Evolutionary conservation across 2,329 filamentous ascomycete species (phyloP).

Genomic region (Fusarium torulosum): DNA sequence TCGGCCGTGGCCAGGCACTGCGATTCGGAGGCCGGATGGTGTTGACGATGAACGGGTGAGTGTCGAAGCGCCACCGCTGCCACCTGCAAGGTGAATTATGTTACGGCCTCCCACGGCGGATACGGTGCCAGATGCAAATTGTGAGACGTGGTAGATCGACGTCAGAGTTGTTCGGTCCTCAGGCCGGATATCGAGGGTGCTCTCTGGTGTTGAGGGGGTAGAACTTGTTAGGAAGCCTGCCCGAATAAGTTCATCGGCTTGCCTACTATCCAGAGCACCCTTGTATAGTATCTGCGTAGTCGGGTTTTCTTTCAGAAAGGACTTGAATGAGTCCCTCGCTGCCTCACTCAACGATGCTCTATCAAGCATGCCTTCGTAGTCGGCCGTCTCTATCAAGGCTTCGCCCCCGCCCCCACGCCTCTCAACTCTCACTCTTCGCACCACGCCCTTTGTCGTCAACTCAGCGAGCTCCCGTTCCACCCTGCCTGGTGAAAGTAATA

Average conservation of each 20-base stretch:
- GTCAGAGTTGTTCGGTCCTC: constrained; percentile 68
- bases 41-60: constrained; percentile 45
- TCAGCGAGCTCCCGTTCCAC: constrained; percentile 77
- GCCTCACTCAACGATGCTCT: constrained; percentile 55
- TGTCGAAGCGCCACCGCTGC: constrained; percentile 58
- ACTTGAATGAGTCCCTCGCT: constrained; percentile 64
- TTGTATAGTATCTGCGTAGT: constrained; percentile 53
- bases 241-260: constrained; percentile 70
- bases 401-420: constrained; percentile 72
- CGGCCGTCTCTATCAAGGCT: constrained; percentile 69
- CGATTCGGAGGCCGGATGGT: constrained; percentile 62
- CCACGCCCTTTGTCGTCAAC: constrained; percentile 66
- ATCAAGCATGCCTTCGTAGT: constrained; percentile 65
- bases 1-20: constrained; percentile 74
- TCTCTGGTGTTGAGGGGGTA: constrained; percentile 49
- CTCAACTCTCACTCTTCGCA: constrained; percentile 74
- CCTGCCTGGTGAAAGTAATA: constrained; percentile 71
- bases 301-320: constrained; percentile 64
- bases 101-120: constrained; percentile 77
- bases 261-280: constrained; percentile 55
- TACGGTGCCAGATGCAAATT: constrained; percentile 75
- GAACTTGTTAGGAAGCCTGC: constrained; percentile 75
- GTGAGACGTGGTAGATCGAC: constrained; percentile 72
- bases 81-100: constrained; percentile 73
- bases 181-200: constrained; percentile 61